Evolutionary conservation across 257 asterid species (phyloP).

Genomic region (Solanum etuberosum): DNA sequence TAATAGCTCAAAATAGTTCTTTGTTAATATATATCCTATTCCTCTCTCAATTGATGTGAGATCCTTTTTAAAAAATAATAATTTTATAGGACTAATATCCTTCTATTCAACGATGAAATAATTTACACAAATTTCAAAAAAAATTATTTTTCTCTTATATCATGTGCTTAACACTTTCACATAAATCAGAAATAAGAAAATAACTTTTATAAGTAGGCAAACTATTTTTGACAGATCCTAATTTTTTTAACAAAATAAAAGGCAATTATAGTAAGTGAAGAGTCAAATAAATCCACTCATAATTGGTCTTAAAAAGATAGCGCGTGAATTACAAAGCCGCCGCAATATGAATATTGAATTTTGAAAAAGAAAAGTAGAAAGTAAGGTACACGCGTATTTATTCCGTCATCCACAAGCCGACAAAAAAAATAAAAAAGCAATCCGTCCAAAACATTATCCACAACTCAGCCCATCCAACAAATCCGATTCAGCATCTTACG

Average conservation of each 20-base stretch:
- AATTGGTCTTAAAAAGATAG: constrained; percentile 25
- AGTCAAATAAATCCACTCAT: background rate
- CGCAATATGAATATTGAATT: constrained; percentile 7
- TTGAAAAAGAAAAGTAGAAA: background rate
- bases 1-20: too few relatives aligned
- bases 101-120: too few relatives aligned
- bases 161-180: too few relatives aligned
- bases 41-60: too few relatives aligned
- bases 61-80: too few relatives aligned
- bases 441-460: background rate
- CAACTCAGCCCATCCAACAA: background rate
- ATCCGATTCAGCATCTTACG: constrained; percentile 26
- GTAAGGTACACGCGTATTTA: constrained; percentile 8
- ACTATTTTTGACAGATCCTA: background rate
- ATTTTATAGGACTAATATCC: too few relatives aligned
- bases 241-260: background rate
- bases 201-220: too few relatives aligned
- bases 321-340: constrained; percentile 27
- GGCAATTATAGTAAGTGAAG: background rate
- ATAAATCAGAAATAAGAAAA: too few relatives aligned
- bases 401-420: background rate
- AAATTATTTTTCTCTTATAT: too few relatives aligned
- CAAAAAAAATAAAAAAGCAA: background rate
- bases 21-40: too few relatives aligned
- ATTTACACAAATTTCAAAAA: too few relatives aligned